Conservation (phyloP, 2,329 filamentous ascomycete species). For the Apiospora rasikravindrae region DNA sequence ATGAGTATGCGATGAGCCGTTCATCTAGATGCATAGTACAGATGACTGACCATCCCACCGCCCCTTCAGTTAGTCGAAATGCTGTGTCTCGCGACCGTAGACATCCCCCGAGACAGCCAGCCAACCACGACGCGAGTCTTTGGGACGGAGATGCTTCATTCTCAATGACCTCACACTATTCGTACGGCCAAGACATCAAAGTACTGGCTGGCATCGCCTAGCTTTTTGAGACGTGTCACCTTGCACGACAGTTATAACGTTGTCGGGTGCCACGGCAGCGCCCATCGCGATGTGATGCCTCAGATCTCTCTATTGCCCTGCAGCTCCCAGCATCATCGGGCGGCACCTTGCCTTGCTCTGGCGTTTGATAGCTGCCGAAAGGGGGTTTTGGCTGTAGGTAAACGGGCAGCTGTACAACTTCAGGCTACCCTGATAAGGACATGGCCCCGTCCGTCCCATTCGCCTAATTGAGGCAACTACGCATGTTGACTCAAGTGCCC, state of each 20-base stretch:
- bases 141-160: not conserved
- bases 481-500: not conserved
- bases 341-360: not conserved
- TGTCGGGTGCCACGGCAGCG: not conserved
- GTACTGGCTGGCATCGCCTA: not conserved
- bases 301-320: constrained; percentile 8
- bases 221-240: not conserved
- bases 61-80: not conserved
- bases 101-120: constrained; percentile 8
- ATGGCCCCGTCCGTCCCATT: not conserved
- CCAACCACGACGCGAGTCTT: not conserved
- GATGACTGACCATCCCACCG: not conserved
- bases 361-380: not conserved
- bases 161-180: not conserved
- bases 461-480: constrained; percentile 9
- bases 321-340: constrained; percentile 15
- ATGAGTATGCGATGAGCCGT: not conserved
- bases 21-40: constrained; percentile 5
- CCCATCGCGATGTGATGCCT: constrained; percentile 12
- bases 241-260: not conserved
- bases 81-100: not conserved
- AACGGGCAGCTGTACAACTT: not conserved
- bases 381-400: constrained; percentile 2
- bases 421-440: not conserved
- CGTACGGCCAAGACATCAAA: constrained; percentile 2